Evolutionary conservation across 2,329 filamentous ascomycete genomes (phyloP), one percentile per base, ranked within the genome.

Genomic region (Epichloe gansuensis): DNA sequence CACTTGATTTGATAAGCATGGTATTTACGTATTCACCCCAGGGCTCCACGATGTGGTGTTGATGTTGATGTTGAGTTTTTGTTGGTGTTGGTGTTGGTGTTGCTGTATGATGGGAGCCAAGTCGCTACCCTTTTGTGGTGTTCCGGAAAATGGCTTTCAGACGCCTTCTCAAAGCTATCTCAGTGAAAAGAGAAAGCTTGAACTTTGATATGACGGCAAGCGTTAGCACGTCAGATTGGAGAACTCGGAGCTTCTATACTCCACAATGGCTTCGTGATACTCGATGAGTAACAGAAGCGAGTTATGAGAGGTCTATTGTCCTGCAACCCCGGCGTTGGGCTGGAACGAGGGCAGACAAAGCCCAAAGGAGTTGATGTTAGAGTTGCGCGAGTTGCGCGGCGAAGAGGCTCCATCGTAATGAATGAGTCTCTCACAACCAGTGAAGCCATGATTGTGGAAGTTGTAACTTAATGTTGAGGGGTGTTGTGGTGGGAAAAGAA

Each of bases 241-340:
- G 1, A 41, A 25, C 21, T 12, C 21, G 56, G 54, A 60, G 57
- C 48, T 50, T 39, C 41, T 21, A 46, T 39, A 56, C 54, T 56
- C 58, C 49, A 43, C 52, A 35, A 48, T 59, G 52, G 59, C 60
- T 56, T 62, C 59, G 44, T 50, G 50, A 53, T 57, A 55, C 47
- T 50, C 49, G 47, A 41, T 45, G 15, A 53, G 56, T 59, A 62
- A 59, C 50, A 53, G 59, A 64, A 60, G 61, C 59, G 56, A 56
- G 47, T 45, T 51, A 52, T 47, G 46, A 25, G n/a, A 49, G 52
- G 56, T 56, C 69, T 71, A 77, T 61, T 73, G 61, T 59, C 60
- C 63, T 56, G 60, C 60, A 55, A 75, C 74, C 75, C 74, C 74
- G 58, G 55, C 74, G 61, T 74, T 77, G 74, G 75, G 74, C 67